Base-by-base conservation (phyloP, 306 rosid genomes). In the Carpinus fangiana region DNA sequence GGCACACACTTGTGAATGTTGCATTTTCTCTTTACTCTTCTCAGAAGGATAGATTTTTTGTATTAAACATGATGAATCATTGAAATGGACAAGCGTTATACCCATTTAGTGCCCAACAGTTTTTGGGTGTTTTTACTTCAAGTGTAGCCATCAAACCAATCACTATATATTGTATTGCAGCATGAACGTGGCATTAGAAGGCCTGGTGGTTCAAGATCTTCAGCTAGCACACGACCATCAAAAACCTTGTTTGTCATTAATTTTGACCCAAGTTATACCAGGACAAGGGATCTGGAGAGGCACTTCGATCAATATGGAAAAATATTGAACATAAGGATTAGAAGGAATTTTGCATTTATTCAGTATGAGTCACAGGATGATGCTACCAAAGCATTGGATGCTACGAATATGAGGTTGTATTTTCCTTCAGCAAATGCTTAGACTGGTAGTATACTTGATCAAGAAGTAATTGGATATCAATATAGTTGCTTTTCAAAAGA, bases 281-380 rank as follows among this genome's bases (percentile, higher is more conserved):
- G 95, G 89, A 86, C 95, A 76, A 90, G 90, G 88, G 97, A 92
- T 86, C 56, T 92, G 80, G 97, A 92, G 90, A 90, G 81, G 83
- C 97, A 92, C 85, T 92, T 90, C 84, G 97, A 92, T 76, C 62
- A 82, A 20, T 84, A 87, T 51, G 97, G 97, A 82, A 90, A 90
- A 87, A 86, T 92, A 78, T 74, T 65, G 57, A 92, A 89, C 82
- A 78, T 92, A 81, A 88, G 97, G 89, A 86, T 92, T 74, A 92
- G 97, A 83, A 90, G 91, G 88, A 92, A 92, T 76, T 92, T 92
- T 81, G 92, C 97, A 43, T 92, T 90, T 73, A 79, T 92, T 80
- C 97, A 92, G 82, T 90, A 70, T 83, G 97, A 92, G 82, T 62
- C 89, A 38, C 92, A 87, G 84, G 97, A 92, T 60, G 97, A 92